phyloP scores from a whole-genome alignment of 1,139 yeast species.

The Debaryomyces udenii region DNA sequence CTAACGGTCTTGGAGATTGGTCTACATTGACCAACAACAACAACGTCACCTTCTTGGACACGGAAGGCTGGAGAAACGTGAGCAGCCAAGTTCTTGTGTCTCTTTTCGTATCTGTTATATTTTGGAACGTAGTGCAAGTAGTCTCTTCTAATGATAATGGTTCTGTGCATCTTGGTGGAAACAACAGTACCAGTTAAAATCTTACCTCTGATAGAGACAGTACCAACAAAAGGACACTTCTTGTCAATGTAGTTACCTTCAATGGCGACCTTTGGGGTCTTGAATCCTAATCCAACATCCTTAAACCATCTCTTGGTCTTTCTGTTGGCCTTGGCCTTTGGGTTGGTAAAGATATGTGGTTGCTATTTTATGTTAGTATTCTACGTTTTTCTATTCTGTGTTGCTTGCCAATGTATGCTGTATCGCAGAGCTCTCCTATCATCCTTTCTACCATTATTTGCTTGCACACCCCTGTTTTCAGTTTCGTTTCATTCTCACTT shows the following conservation, averaged over 20 bases:
- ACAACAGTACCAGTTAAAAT: slow-evolving; percentile 98
- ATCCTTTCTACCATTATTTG: too few species aligned
- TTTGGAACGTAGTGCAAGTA: slow-evolving; percentile 99
- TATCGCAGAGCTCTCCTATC: too few species aligned
- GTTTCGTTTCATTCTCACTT: too few species aligned
- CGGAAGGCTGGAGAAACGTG: slow-evolving; percentile 99
- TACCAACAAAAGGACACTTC: slow-evolving; percentile 99
- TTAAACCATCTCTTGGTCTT: slow-evolving; percentile 99
- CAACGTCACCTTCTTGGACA: slow-evolving; percentile 98
- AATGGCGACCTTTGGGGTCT: slow-evolving; percentile 99
- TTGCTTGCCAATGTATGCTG: too few species aligned
- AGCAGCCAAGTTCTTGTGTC: slow-evolving; percentile 99
- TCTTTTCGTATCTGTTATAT: slow-evolving; percentile 99
- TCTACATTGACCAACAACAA: slow-evolving; percentile 99
- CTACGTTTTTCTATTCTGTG: neutral
- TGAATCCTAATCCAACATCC: slow-evolving; percentile 99
- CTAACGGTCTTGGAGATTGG: slow-evolving; percentile 99
- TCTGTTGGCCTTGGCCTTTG: slow-evolving; percentile 98
- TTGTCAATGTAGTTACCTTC: slow-evolving; percentile 99
- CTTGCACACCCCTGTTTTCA: too few species aligned
- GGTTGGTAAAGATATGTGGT: slow-evolving; percentile 99
- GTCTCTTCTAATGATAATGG: slow-evolving; percentile 99
- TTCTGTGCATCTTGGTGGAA: slow-evolving; percentile 99
- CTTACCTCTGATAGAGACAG: slow-evolving; percentile 98
- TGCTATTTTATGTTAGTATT: slow-evolving; percentile 65